Evolutionary conservation across 2,329 filamentous ascomycete genomes (phyloP), one percentile per base, ranked within the genome.

Genomic region (Phialophora expanda): DNA sequence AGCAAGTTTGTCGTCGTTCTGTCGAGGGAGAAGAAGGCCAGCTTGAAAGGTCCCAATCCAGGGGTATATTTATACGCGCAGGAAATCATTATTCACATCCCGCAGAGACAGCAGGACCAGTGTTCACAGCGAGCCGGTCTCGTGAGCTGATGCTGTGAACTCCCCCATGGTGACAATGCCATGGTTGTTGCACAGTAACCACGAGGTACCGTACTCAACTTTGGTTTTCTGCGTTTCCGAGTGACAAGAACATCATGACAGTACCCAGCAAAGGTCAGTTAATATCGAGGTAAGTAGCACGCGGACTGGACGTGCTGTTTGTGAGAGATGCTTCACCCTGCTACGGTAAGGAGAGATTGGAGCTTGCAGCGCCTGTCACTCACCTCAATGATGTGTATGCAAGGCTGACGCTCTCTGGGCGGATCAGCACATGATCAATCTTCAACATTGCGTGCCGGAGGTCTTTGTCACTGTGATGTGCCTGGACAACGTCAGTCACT

Each of bases 41-140:
- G 2, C 1, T 20, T 6, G n/a, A 17, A 50, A 24, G n/a, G 46
- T 12, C n/a, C 0, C 0, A 3, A 12, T 12, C n/a, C n/a, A 14
- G 28, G 17, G 34, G 9, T 44, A 44, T 57, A 46, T 57, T 44
- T 57, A 57, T 57, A 46, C 4, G 9, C n/a, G 24, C 12, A 8
- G 22, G 8, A 50, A 50, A n/a, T 24, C 11, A 24, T 1, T 2
- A 22, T 50, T 50, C 55, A 20, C 34, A 4, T 17, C 14, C 38
- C 6, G 14, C 12, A 57, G 22, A 24, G 32, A n/a, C 56, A 46
- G 56, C 38, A 57, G 12, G 56, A 30, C 24, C 55, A 6, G 32
- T 24, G 22, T 8, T 41, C 7, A 22, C 38, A 26, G 28, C 55
- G n/a, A 24, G 32, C 22, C 4, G 17, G 14, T 6, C 14, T 6